phyloP scores from a whole-genome alignment of 768 basidiomycete species.

The Chalciporus chontae region DNA sequence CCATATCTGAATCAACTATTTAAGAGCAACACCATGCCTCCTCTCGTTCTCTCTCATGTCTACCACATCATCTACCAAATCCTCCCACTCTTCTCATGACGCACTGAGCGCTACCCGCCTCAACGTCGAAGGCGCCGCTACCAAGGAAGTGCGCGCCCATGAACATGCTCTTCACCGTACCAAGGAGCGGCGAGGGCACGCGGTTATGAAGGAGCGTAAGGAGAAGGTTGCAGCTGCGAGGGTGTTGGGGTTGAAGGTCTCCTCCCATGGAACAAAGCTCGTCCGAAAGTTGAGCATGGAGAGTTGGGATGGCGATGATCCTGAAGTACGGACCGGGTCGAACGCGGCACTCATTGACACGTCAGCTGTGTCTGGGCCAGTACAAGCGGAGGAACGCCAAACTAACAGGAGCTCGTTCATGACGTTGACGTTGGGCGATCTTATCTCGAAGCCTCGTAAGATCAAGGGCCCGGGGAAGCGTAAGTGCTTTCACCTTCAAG shows the following conservation, averaged over 20 bases:
- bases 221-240: conserved; percentile 20
- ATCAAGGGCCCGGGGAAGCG: conserved; percentile 25
- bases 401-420: conserved; percentile 9
- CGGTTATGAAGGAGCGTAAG: conserved; percentile 30
- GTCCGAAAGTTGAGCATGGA: conserved; percentile 26
- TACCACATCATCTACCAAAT: conserved; percentile 24
- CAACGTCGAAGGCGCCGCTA: conserved; percentile 10
- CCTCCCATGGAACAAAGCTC: conserved; percentile 12
- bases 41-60: conserved; percentile 25
- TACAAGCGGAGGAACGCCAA: background rate
- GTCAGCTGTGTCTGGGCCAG: background rate
- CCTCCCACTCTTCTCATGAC: conserved; percentile 21
- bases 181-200: conserved; percentile 32
- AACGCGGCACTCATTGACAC: background rate
- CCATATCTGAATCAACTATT: conserved; percentile 28
- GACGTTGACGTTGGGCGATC: conserved; percentile 25
- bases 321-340: background rate
- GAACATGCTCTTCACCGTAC: conserved; percentile 33
- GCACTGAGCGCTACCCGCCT: conserved; percentile 7
- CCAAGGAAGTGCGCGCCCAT: conserved; percentile 31
- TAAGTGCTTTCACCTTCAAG: conserved; percentile 9
- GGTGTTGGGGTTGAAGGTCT: conserved; percentile 18
- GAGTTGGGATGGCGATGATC: conserved; percentile 27
- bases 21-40: conserved; percentile 19
- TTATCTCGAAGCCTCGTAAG: conserved; percentile 22